These are phyloP conservation scores for Delphinella strobiligena DNA, from an alignment of 2,329 filamentous ascomycete species.

Conservation along the genomic window DNA sequence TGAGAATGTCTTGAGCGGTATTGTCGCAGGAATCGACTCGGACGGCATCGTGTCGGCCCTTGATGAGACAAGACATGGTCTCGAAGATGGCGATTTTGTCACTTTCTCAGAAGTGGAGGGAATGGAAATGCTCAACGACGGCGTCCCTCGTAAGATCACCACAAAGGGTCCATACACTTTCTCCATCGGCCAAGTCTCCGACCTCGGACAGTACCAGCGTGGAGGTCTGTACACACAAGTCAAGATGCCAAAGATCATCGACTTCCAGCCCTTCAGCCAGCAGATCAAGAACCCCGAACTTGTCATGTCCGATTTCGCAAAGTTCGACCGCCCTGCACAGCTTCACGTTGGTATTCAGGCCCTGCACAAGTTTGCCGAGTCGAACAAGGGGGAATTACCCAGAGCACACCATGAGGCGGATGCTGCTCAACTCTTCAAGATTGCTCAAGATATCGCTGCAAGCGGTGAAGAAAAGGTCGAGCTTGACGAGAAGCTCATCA, in stretches of 20 bases:
- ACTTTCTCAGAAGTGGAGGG: constrained; percentile 90
- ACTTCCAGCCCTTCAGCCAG: constrained; percentile 71
- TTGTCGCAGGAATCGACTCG: constrained; percentile 79
- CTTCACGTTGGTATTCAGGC: constrained; percentile 89
- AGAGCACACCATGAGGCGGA: constrained; percentile 76
- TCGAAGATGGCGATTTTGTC: constrained; percentile 93
- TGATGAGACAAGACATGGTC: constrained; percentile 86
- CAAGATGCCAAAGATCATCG: constrained; percentile 91
- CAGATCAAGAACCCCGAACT: constrained; percentile 81
- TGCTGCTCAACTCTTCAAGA: constrained; percentile 62
- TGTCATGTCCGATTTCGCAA: constrained; percentile 89
- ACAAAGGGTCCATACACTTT: constrained; percentile 96
- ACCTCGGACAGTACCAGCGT: constrained; percentile 72
- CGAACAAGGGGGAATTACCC: constrained; percentile 60
- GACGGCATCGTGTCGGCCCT: constrained; percentile 84
- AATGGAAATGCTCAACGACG: constrained; percentile 76
- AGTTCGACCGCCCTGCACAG: constrained; percentile 89
- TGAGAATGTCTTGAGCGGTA: constrained; percentile 76
- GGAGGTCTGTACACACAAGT: constrained; percentile 90
- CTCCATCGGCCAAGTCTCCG: constrained; percentile 86
- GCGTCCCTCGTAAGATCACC: constrained; percentile 76
- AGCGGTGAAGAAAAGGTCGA: constrained; percentile 60
- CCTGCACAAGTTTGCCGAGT: constrained; percentile 70
- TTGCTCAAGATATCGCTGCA: constrained; percentile 61
- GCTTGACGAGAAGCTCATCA: constrained; percentile 82